A percentile compares a stretch with the other conserved stretches of the same genome.
phyloP scores from a whole-genome alignment of 805 yeast species.

The Saccharomycopsis lassenensis region DNA sequence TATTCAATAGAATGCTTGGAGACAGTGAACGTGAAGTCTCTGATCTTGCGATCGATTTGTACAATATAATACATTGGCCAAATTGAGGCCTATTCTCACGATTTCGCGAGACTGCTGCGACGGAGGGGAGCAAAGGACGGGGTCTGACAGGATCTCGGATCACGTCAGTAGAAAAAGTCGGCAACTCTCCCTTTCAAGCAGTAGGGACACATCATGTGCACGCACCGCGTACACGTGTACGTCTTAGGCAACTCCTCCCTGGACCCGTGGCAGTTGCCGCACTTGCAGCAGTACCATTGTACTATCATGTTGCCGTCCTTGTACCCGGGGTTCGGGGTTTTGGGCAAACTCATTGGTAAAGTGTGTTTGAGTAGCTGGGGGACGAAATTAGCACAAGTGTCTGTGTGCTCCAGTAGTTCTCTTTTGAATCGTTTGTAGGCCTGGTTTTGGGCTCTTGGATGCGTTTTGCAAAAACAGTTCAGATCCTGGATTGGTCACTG shows the following conservation, averaged over 20 bases:
- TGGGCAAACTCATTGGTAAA: slow-evolving; percentile 7
- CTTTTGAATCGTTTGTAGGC: background rate
- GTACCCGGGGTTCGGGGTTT: slow-evolving; percentile 17
- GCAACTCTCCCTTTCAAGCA: slow-evolving; percentile 14
- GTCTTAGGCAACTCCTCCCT: slow-evolving; percentile 8
- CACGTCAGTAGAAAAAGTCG: slow-evolving; percentile 14
- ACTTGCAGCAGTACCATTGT: slow-evolving; percentile 16
- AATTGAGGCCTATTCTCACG: too few species aligned
- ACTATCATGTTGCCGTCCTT: slow-evolving; percentile 13
- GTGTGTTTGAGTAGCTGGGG: background rate
- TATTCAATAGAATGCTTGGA: too few species aligned
- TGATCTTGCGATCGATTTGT: too few species aligned
- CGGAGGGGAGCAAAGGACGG: too few species aligned
- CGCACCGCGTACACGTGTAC: slow-evolving; percentile 12
- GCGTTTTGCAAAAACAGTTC: too few species aligned
- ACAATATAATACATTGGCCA: too few species aligned
- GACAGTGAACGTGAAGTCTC: too few species aligned
- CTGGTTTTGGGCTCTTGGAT: too few species aligned
- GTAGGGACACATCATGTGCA: slow-evolving; percentile 17
- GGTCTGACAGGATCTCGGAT: too few species aligned
- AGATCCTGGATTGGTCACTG: too few species aligned
- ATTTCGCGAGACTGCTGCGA: too few species aligned
- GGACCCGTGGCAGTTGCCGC: slow-evolving; percentile 16
- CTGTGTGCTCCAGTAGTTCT: background rate
- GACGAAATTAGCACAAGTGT: background rate